A percentile compares a stretch with the other conserved stretches of the same genome.
Conservation (phyloP, 257 asterid genomes). For the Apocynum venetum region DNA sequence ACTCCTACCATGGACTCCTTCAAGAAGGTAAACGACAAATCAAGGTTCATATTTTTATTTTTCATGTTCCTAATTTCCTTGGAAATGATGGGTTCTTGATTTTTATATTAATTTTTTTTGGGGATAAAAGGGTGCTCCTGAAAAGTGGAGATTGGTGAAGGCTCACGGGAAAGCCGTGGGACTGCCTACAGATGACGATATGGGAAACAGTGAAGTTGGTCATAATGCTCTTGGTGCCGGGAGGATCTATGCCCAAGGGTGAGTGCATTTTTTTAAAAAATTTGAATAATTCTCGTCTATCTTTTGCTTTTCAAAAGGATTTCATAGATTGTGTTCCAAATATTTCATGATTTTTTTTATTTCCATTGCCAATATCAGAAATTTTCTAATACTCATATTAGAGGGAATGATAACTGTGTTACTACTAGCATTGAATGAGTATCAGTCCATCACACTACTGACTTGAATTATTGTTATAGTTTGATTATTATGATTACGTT, state of each 20-base stretch:
- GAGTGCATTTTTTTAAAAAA: constrained; percentile 10
- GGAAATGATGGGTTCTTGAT: constrained; percentile 8
- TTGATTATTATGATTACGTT: background rate
- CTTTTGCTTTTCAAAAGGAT: background rate
- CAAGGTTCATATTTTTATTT: background rate
- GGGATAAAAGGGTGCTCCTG: constrained; percentile 81
- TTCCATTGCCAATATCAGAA: background rate
- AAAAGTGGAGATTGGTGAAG: constrained; percentile 87
- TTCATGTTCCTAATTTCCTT: background rate
- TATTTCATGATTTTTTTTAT: background rate
- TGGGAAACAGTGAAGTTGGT: constrained; percentile 99
- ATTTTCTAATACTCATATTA: background rate
- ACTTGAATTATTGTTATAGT: background rate
- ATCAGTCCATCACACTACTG: background rate
- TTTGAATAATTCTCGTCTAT: background rate
- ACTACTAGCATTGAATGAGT: constrained; percentile 1
- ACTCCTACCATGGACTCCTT: constrained; percentile 98
- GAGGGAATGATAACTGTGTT: background rate
- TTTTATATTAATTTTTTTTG: constrained; percentile 11
- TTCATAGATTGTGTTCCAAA: background rate
- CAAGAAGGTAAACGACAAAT: constrained; percentile 42
- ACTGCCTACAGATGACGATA: constrained; percentile 92
- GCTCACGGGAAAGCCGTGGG: constrained; percentile 98
- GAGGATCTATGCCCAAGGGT: constrained; percentile 97
- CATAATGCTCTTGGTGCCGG: constrained; percentile 99